Percentiles rank a stretch among this genome's conserved stretches.
Evolutionary conservation across 2,329 filamentous ascomycete genomes (phyloP).

Genomic region (Beauveria asiatica): DNA sequence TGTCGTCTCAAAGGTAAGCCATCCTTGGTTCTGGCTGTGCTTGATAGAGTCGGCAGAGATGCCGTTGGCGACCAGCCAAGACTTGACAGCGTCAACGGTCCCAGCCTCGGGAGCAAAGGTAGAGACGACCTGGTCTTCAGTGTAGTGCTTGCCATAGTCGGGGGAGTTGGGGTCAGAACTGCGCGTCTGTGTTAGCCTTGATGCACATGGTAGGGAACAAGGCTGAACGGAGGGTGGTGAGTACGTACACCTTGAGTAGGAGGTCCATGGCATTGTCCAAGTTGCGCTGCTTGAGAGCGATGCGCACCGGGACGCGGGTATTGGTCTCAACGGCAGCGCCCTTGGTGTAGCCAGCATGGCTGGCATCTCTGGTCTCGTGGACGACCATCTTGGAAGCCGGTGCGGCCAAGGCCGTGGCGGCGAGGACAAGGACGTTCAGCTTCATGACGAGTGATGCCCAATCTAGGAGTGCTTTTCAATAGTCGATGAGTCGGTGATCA

Average conservation of each 20-base stretch:
- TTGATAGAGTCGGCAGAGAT: slow-evolving; percentile 37
- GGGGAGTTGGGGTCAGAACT: slow-evolving; percentile 4
- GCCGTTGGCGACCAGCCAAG: slow-evolving; percentile 43
- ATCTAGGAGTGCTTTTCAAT: not conserved
- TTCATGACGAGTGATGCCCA: not conserved
- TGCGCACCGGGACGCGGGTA: slow-evolving; percentile 2
- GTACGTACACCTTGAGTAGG: slow-evolving; percentile 3
- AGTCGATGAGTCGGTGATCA: not conserved
- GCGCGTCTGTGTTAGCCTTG: not conserved
- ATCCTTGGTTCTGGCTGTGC: slow-evolving; percentile 41
- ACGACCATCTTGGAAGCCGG: not conserved
- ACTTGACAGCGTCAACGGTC: slow-evolving; percentile 38
- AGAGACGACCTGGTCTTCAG: not conserved
- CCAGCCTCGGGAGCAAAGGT: slow-evolving; percentile 20
- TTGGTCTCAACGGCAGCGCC: not conserved
- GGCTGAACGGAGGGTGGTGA: too few relatives aligned
- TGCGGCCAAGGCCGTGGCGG: not conserved
- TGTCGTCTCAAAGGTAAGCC: slow-evolving; percentile 19
- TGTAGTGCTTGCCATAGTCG: slow-evolving; percentile 11
- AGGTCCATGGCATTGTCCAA: slow-evolving; percentile 7
- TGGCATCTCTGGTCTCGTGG: not conserved
- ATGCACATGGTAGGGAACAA: not conserved
- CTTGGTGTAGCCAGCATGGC: not conserved
- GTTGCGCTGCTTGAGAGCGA: slow-evolving; percentile 9
- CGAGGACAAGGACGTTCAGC: not conserved